These are phyloP conservation scores for Fonsecaea multimorphosa DNA, from an alignment of 2,329 filamentous ascomycete species.

Conservation along the genomic window DNA sequence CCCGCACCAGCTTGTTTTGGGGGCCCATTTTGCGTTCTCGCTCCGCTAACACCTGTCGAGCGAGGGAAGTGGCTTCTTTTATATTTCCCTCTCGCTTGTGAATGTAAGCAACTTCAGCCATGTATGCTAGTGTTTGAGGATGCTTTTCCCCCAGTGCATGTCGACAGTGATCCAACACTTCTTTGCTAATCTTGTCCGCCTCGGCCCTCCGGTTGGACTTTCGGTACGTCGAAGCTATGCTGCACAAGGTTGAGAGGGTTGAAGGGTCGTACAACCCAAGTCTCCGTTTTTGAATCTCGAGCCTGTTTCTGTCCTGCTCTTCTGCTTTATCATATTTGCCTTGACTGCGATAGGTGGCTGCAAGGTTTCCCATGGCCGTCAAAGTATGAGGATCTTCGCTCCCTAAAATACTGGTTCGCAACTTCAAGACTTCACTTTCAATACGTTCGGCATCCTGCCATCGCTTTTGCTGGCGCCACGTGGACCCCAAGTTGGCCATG, in stretches of 20 bases:
- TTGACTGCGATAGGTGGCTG: neutral
- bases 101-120: slow-evolving; percentile 2
- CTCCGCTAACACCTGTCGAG: neutral
- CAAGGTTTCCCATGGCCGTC: slow-evolving; percentile 2
- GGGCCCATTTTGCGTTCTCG: neutral
- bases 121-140: neutral
- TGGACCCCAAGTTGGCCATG: neutral
- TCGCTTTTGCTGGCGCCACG: neutral
- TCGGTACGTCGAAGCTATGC: slow-evolving; percentile 1
- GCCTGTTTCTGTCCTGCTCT: neutral
- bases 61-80: neutral
- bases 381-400: neutral
- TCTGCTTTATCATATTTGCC: neutral
- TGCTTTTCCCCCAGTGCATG: neutral
- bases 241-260: neutral
- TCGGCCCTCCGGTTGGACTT: neutral
- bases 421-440: neutral
- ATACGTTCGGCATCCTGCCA: neutral
- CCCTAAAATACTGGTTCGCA: neutral
- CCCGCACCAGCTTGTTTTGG: neutral
- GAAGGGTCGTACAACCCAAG: neutral
- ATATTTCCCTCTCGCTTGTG: neutral
- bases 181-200: neutral
- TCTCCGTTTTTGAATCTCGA: neutral
- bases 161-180: neutral